Conservation (phyloP, 2,329 filamentous ascomycete genomes). For the Colletotrichum tropicale region DNA sequence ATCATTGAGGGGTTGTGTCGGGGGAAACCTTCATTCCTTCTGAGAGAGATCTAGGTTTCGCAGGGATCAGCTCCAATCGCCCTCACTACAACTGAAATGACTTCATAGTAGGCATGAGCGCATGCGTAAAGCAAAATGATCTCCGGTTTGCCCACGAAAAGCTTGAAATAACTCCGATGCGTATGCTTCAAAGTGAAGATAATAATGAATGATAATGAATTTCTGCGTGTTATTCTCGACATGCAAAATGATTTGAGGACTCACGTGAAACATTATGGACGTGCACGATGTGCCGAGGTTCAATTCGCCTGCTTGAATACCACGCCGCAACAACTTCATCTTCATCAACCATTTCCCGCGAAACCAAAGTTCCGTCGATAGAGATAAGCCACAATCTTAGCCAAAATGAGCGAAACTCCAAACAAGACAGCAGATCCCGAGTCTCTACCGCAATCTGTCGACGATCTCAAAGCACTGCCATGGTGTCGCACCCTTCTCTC, state of each 20-base stretch:
- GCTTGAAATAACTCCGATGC: neutral
- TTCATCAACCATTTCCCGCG: neutral
- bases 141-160: neutral
- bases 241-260: neutral
- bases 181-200: neutral
- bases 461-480: constrained; percentile 37
- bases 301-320: neutral
- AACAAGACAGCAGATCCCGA: neutral
- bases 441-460: neutral
- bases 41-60: neutral
- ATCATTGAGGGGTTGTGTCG: neutral
- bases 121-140: neutral
- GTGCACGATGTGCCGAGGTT: neutral
- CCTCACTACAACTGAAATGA: neutral
- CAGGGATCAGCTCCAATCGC: neutral
- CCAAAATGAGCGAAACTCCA: neutral
- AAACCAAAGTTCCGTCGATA: neutral
- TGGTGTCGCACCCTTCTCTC: constrained; percentile 38
- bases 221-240: neutral
- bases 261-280: constrained; percentile 6
- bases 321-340: neutral
- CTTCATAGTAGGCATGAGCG: neutral
- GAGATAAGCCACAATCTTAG: neutral
- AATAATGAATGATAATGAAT: neutral
- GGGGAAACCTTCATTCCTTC: neutral